phyloP scores from a whole-genome alignment of 2,329 filamentous ascomycete genomes.

The Furcasterigmium sp. region DNA sequence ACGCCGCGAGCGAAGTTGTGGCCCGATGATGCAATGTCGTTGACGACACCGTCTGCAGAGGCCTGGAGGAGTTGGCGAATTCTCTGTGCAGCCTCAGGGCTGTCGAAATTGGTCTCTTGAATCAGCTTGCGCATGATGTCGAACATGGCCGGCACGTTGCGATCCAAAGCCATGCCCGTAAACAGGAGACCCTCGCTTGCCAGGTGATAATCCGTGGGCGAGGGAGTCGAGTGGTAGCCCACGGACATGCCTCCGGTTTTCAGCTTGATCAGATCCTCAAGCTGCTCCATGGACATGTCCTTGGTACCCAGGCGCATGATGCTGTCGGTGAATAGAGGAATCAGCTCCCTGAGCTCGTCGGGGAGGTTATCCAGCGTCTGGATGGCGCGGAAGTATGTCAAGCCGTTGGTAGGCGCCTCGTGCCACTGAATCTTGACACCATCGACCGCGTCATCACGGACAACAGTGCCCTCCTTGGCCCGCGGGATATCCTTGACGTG shows the following conservation, averaged over 20 bases:
- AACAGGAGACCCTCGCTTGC: conserved; percentile 80
- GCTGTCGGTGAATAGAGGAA: conserved; percentile 86
- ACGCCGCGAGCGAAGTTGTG: conserved; percentile 82
- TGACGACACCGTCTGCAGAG: conserved; percentile 83
- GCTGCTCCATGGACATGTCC: conserved; percentile 83
- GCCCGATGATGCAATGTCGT: conserved; percentile 84
- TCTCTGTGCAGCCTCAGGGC: conserved; percentile 71
- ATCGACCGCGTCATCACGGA: conserved; percentile 61
- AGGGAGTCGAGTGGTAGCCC: conserved; percentile 76
- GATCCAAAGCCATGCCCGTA: conserved; percentile 81
- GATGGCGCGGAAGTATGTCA: conserved; percentile 93
- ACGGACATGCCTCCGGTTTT: conserved; percentile 90
- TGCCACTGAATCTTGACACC: conserved; percentile 78
- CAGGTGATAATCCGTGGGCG: conserved; percentile 63
- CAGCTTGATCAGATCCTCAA: conserved; percentile 93
- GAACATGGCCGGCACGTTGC: conserved; percentile 88
- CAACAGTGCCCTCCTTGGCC: conserved; percentile 54
- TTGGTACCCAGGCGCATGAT: conserved; percentile 92
- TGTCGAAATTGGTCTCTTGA: conserved; percentile 84
- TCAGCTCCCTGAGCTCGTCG: conserved; percentile 74
- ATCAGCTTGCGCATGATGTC: conserved; percentile 76
- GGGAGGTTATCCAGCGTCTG: conserved; percentile 75
- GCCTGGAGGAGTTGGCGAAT: conserved; percentile 84
- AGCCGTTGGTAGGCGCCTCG: conserved; percentile 87
- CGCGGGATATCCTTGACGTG: conserved; percentile 86